Percentiles rank a stretch among this genome's conserved stretches.
These are phyloP conservation scores for Solanum microdontum DNA, from an alignment of 257 asterid genomes.

Conservation along the genomic window DNA sequence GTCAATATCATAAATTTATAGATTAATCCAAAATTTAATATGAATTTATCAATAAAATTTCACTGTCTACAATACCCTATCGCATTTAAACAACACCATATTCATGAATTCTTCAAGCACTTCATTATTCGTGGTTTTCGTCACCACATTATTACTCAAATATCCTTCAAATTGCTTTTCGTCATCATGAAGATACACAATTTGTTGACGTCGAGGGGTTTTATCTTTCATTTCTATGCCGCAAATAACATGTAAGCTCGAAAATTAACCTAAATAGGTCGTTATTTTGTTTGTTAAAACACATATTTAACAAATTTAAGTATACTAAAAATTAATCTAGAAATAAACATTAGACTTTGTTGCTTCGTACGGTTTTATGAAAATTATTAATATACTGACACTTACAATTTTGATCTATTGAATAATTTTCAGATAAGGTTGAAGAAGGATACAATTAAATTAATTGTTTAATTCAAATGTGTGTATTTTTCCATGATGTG, in stretches of 20 bases:
- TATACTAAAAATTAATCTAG: too few species aligned
- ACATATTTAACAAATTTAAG: too few species aligned
- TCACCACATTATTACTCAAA: not conserved
- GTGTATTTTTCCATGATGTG: not conserved
- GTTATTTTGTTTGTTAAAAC: not conserved
- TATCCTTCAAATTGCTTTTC: not conserved
- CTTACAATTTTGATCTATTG: not conserved
- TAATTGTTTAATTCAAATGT: not conserved
- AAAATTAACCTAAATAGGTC: not conserved
- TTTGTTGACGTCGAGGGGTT: not conserved
- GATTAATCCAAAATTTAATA: too few species aligned
- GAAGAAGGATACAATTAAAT: too few species aligned
- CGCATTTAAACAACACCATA: not conserved
- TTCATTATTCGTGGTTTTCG: not conserved
- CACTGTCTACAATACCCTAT: not conserved
- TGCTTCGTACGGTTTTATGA: not conserved
- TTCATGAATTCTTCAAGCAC: not conserved
- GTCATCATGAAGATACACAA: not conserved
- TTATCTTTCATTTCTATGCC: not conserved
- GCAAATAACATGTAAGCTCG: not conserved
- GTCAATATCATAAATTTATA: too few species aligned
- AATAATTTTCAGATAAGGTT: too few species aligned
- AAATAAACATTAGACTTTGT: too few species aligned
- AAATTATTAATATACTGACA: too few species aligned
- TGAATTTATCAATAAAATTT: too few species aligned